Evolutionary conservation across 2,329 filamentous ascomycete genomes (phyloP).

Genomic region (Myriosclerotinia scirpicola): DNA sequence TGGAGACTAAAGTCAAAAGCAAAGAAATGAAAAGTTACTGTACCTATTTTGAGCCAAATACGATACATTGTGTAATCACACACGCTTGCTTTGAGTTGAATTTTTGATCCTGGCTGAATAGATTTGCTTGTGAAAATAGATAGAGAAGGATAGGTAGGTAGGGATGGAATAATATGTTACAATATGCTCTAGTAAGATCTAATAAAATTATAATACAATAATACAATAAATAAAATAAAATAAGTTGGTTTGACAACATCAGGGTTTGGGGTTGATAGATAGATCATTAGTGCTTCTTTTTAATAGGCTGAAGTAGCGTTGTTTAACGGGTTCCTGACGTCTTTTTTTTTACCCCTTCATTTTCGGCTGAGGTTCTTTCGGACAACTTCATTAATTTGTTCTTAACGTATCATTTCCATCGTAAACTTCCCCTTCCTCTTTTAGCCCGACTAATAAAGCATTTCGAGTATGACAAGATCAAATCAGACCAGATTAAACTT

Average conservation of each 20-base stretch:
- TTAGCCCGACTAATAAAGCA: background rate
- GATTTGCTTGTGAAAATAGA: background rate
- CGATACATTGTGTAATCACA: background rate
- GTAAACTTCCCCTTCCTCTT: background rate
- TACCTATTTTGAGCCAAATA: background rate
- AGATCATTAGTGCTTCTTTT: background rate
- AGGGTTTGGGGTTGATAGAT: constrained; percentile 1
- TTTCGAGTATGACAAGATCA: background rate
- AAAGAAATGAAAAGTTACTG: background rate
- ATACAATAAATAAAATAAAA: background rate
- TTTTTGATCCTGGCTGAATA: constrained; percentile 4
- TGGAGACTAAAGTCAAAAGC: background rate
- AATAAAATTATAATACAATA: no score
- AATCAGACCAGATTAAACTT: no score
- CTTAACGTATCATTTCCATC: background rate
- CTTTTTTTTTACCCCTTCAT: constrained; percentile 3
- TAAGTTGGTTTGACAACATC: constrained; percentile 3
- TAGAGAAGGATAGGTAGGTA: no score
- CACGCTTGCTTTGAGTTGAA: background rate
- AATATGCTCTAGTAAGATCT: no score
- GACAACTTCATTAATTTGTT: background rate
- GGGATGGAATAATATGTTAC: no score
- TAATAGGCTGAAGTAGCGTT: constrained; percentile 4
- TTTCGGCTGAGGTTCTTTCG: constrained; percentile 3
- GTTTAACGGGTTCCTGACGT: background rate